Evolutionary conservation across 306 rosid genomes (phyloP).

Genomic region (Sicyos edulis): DNA sequence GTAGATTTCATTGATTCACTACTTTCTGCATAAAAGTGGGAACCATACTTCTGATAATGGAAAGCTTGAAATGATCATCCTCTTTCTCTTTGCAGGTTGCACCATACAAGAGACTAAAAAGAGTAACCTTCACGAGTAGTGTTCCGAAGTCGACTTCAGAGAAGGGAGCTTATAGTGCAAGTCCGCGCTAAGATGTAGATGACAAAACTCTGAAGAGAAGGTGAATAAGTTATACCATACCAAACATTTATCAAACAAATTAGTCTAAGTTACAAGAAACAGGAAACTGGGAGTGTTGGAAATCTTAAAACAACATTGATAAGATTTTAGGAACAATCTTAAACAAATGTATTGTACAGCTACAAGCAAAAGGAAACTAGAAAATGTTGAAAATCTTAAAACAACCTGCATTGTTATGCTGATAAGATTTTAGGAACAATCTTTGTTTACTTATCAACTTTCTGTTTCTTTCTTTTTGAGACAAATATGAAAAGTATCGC

Average conservation of each 20-base stretch:
- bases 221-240: not conserved
- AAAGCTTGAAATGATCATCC: not conserved
- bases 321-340: too few species aligned
- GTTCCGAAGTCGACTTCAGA: slow-evolving; percentile 40
- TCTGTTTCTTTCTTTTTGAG: not conserved
- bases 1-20: not conserved
- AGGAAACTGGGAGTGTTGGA: not conserved
- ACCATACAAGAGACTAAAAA: slow-evolving; percentile 42
- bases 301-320: not conserved
- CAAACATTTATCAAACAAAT: not conserved
- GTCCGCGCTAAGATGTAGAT: slow-evolving; percentile 24
- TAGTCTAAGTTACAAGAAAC: not conserved
- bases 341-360: too few species aligned
- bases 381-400: too few species aligned
- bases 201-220: not conserved
- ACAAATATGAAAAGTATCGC: not conserved
- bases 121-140: slow-evolving; percentile 34
- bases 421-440: not conserved
- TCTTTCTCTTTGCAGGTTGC: slow-evolving; percentile 35
- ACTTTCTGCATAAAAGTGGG: not conserved
- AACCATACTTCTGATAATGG: not conserved
- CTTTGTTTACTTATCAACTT: not conserved
- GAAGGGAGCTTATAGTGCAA: slow-evolving; percentile 33
- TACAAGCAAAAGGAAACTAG: too few species aligned
- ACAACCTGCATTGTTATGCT: not conserved